Evolutionary conservation across 257 asterid genomes (phyloP), one percentile per base, ranked within the genome.

Genomic region (Craterostigma plantagineum): DNA sequence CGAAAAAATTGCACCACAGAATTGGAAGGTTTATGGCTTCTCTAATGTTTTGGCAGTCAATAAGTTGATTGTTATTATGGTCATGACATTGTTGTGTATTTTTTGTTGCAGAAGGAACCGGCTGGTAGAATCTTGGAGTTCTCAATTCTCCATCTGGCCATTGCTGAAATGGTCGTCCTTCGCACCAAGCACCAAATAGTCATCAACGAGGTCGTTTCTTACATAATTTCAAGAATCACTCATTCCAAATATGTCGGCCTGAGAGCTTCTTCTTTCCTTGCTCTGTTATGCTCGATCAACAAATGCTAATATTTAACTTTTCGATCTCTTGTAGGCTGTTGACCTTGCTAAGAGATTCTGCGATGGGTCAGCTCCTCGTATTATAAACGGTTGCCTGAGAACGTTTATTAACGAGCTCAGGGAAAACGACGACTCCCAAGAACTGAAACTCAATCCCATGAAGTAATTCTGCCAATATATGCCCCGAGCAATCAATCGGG

Each of bases 11-110:
- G 90, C 76, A 27, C 93, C 97, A 0, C 62, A 18, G 38, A 66
- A 72, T 57, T 87, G 95, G 95, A 87, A 78, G 94, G 96, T 86
- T 42, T n/a, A n/a, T n/a, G n/a, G n/a, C n/a, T n/a, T n/a, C n/a
- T n/a, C n/a, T n/a, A n/a, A n/a, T n/a, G n/a, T n/a, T n/a, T n/a
- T n/a, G n/a, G n/a, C n/a, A n/a, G n/a, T n/a, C n/a, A n/a, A n/a
- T 12, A 36, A 12, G 40, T 36, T 9, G 40, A 36, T 36, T 9
- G 3, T n/a, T n/a, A n/a, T n/a, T n/a, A n/a, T n/a, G n/a, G n/a
- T n/a, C n/a, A n/a, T n/a, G n/a, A n/a, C n/a, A n/a, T 9, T 36
- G 1, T 2, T 9, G 40, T 36, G 40, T 3, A 2, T 3, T 4
- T 12, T 9, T 12, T 36, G 44, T 33, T 45, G 46, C 77, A 86